Conservation (phyloP, 2,329 filamentous ascomycete genomes). For the Clonostachys byssicola region DNA sequence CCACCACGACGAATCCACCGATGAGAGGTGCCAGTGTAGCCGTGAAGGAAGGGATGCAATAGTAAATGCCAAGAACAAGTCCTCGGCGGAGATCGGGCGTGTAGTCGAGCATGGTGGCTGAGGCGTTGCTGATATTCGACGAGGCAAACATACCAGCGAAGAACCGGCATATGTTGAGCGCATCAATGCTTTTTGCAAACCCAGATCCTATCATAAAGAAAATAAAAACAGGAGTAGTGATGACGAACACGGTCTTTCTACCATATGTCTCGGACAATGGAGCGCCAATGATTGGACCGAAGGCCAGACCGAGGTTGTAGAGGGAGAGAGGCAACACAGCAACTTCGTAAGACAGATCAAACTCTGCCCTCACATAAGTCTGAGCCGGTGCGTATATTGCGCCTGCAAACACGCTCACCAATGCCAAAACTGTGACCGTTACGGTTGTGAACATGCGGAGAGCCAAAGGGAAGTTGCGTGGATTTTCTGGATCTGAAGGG, state of each 20-base stretch:
- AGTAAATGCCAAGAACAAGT: conserved; percentile 58
- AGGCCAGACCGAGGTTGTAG: conserved; percentile 18
- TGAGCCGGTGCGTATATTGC: conserved; percentile 23
- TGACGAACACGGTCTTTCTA: conserved; percentile 32
- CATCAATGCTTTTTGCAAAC: conserved; percentile 64
- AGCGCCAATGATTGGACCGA: conserved; percentile 66
- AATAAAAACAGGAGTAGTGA: conserved; percentile 59
- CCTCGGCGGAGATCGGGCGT: conserved; percentile 48
- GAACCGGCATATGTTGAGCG: conserved; percentile 69
- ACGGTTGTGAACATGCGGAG: conserved; percentile 78
- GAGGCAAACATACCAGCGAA: conserved; percentile 60
- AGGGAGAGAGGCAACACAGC: conserved; percentile 16
- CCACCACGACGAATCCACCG: conserved; percentile 62
- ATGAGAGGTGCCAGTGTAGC: conserved; percentile 60
- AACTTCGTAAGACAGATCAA: conserved; percentile 9
- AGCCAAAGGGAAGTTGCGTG: conserved; percentile 74
- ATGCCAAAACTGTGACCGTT: conserved; percentile 66
- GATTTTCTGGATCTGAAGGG: conserved; percentile 68
- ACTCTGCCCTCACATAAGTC: conserved; percentile 9
- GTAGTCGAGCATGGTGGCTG: conserved; percentile 60
- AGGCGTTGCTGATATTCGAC: conserved; percentile 57
- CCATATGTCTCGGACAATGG: conserved; percentile 72
- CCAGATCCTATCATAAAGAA: conserved; percentile 72
- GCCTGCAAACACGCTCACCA: conserved; percentile 30
- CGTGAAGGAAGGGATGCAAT: conserved; percentile 62